Percentiles rank a stretch among this genome's conserved stretches.
Conservation (phyloP, 805 yeast species). For the Candida methanosorbosa region DNA sequence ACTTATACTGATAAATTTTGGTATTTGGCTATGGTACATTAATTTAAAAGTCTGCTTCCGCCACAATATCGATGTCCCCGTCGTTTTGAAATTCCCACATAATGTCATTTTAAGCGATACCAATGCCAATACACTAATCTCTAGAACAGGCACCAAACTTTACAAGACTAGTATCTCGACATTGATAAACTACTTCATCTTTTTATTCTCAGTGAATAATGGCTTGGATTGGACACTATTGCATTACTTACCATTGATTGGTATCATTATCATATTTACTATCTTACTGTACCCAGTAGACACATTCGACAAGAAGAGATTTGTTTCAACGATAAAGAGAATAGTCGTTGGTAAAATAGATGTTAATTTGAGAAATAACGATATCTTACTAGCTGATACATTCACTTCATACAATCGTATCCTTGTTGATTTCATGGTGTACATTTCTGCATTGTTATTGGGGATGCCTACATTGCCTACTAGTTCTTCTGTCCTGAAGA, state of each 20-base stretch:
- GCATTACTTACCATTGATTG: slow-evolving; percentile 30
- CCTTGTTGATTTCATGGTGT: slow-evolving; percentile 59
- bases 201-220: slow-evolving; percentile 16
- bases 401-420: slow-evolving; percentile 76
- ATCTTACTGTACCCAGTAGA: slow-evolving; percentile 27
- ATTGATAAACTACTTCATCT: slow-evolving; percentile 19
- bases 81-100: slow-evolving; percentile 29
- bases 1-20: slow-evolving; percentile 38
- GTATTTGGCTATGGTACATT: slow-evolving; percentile 45
- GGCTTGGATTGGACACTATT: slow-evolving; percentile 9
- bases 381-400: slow-evolving; percentile 76
- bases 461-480: slow-evolving; percentile 27
- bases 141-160: slow-evolving; percentile 7
- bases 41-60: slow-evolving; percentile 31
- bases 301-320: slow-evolving; percentile 29
- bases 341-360: slow-evolving; percentile 54
- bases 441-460: slow-evolving; percentile 36
- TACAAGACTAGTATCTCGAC: slow-evolving; percentile 16
- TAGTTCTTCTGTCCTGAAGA: slow-evolving; percentile 18
- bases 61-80: slow-evolving; percentile 35
- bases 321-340: slow-evolving; percentile 42
- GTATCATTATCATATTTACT: slow-evolving; percentile 25
- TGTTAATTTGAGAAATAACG: slow-evolving; percentile 55
- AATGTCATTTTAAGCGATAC: slow-evolving; percentile 13
- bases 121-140: not conserved